Percentiles rank a stretch among this genome's conserved stretches.
Conservation (phyloP, 2,329 filamentous ascomycete species). For the Alternaria burnsii region DNA sequence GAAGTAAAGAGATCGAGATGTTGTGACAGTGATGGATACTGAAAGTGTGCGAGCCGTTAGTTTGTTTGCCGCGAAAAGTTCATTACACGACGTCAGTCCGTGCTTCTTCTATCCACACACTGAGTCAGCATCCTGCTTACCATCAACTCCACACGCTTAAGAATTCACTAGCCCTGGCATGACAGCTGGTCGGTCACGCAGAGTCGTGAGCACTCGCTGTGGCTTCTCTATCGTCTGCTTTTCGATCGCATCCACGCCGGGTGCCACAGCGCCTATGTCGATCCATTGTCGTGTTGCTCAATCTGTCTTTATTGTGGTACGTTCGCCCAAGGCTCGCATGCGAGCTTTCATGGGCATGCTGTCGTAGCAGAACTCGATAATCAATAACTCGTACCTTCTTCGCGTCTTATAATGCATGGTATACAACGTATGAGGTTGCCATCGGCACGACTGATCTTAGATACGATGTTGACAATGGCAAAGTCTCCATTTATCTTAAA, state of each 20-base stretch:
- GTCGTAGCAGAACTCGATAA: not conserved
- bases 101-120: conserved; percentile 6
- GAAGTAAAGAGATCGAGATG: conserved; percentile 10
- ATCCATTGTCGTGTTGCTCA: not conserved
- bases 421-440: not conserved
- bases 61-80: conserved; percentile 12
- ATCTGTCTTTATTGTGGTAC: not conserved
- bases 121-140: conserved; percentile 10
- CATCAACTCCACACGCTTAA: not conserved
- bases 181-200: not conserved
- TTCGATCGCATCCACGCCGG: not conserved
- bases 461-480: not conserved
- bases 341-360: not conserved
- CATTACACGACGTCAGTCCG: conserved; percentile 15
- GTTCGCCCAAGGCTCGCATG: not conserved
- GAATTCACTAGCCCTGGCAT: not conserved
- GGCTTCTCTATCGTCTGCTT: not conserved
- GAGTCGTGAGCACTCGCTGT: not conserved
- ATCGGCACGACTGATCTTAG: not conserved
- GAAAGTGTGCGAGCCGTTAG: not conserved
- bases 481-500: not conserved
- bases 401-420: not conserved
- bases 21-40: conserved; percentile 4
- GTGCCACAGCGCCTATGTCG: not conserved
- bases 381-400: not conserved